Conservation (phyloP, 164 flowering plant species). For the Vitis rotundifolia region DNA sequence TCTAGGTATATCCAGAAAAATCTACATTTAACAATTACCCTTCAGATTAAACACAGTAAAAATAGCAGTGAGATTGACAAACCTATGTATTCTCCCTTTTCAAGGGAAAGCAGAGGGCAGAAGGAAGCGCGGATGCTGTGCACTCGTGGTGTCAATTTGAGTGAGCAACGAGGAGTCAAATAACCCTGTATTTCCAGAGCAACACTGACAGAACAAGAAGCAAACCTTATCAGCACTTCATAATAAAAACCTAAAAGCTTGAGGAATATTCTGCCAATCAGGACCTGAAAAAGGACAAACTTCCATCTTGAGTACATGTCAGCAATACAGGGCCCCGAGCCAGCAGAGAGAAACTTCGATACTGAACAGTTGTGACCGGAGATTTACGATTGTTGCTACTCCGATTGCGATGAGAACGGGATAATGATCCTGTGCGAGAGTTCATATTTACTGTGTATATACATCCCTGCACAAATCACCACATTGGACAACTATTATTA, state of each 20-base stretch:
- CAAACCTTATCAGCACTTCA: constrained; percentile 1
- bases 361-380: constrained; percentile 84
- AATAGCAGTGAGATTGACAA: constrained; percentile 14
- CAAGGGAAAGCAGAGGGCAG: constrained; percentile 95
- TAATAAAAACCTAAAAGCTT: background rate
- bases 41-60: background rate
- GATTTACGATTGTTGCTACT: constrained; percentile 58
- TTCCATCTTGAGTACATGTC: constrained; percentile 85
- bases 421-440: constrained; percentile 72
- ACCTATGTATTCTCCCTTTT: constrained; percentile 97
- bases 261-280: constrained; percentile 1
- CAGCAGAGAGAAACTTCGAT: constrained; percentile 88
- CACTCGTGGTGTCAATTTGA: constrained; percentile 76
- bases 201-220: constrained; percentile 51
- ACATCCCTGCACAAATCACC: constrained; percentile 56
- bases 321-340: constrained; percentile 90
- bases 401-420: constrained; percentile 70
- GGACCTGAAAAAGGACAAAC: constrained; percentile 83
- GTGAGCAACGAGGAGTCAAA: constrained; percentile 90
- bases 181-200: constrained; percentile 85
- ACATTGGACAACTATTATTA: constrained; percentile 1
- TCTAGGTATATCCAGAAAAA: too few species aligned
- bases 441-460: constrained; percentile 69
- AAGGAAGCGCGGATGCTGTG: constrained; percentile 86
- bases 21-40: background rate